A percentile compares a stretch with the other conserved stretches of the same genome.
These are phyloP conservation scores for Sporobolomyces pararoseus DNA, from an alignment of 768 basidiomycete species.

Conservation along the genomic window DNA sequence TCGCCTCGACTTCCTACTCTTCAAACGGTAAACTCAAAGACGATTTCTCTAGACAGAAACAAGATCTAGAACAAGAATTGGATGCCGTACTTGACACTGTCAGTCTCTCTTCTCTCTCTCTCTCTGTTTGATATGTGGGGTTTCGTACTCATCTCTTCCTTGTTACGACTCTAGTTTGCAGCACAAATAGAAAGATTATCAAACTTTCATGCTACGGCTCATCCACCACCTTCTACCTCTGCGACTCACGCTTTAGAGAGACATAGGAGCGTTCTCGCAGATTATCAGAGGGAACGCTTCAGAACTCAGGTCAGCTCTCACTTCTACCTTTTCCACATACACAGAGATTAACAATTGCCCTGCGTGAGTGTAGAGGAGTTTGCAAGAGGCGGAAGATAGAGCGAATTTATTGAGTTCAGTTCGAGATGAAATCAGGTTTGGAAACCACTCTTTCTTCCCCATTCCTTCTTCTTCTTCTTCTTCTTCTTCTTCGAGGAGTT, in stretches of 20 bases:
- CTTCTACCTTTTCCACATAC: neutral
- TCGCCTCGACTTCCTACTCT: constrained; percentile 46
- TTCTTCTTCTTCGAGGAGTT: too few species aligned
- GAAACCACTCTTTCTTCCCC: too few species aligned
- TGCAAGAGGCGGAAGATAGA: constrained; percentile 76
- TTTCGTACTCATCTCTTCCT: neutral
- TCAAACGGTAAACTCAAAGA: constrained; percentile 56
- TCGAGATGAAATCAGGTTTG: constrained; percentile 91
- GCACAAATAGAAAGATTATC: constrained; percentile 71
- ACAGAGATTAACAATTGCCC: too few species aligned
- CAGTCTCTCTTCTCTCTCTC: constrained; percentile 41
- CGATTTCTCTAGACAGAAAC: constrained; percentile 56
- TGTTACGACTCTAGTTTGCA: constrained; percentile 58
- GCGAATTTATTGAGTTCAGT: constrained; percentile 84
- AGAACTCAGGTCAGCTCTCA: constrained; percentile 68
- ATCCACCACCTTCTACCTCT: constrained; percentile 68
- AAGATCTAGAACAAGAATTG: constrained; percentile 69
- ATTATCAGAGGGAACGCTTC: constrained; percentile 75
- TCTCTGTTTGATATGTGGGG: constrained; percentile 9
- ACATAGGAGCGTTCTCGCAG: constrained; percentile 83
- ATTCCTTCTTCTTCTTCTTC: constrained; percentile 9
- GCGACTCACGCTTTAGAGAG: constrained; percentile 82
- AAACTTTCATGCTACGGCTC: constrained; percentile 54
- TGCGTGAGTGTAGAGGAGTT: constrained; percentile 59
- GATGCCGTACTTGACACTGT: constrained; percentile 84